Conservation (phyloP, 2,329 filamentous ascomycete species). For the Rutstroemia sp. region DNA sequence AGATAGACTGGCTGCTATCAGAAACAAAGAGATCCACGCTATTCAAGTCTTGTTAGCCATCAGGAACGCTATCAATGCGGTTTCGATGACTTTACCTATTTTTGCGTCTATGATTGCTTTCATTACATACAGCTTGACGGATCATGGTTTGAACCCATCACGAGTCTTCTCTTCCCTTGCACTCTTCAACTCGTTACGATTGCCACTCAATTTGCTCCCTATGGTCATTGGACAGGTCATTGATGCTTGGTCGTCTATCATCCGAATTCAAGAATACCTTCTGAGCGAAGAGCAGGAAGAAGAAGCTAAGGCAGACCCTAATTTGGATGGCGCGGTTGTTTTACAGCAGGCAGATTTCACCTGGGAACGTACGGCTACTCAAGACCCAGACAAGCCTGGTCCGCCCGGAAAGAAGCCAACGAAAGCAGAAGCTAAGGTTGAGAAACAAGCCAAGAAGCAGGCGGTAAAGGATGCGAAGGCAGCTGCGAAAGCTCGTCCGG, state of each 20-base stretch:
- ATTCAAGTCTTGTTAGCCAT: conserved; percentile 75
- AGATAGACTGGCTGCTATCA: conserved; percentile 64
- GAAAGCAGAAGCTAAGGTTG: conserved; percentile 33
- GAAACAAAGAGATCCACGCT: conserved; percentile 69
- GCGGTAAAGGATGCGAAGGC: conserved; percentile 33
- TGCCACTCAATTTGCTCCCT: conserved; percentile 84
- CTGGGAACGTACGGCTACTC: conserved; percentile 66
- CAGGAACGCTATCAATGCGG: conserved; percentile 53
- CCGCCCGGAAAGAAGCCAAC: conserved; percentile 49
- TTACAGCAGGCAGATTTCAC: conserved; percentile 72
- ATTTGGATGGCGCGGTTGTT: conserved; percentile 62
- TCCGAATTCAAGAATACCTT: conserved; percentile 82
- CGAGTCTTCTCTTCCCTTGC: conserved; percentile 88
- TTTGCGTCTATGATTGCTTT: conserved; percentile 95
- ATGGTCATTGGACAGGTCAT: conserved; percentile 83
- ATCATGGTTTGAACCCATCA: conserved; percentile 64
- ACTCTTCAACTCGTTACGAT: conserved; percentile 82
- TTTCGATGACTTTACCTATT: conserved; percentile 60
- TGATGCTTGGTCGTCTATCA: conserved; percentile 79
- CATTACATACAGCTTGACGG: conserved; percentile 66
- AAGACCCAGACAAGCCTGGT: conserved; percentile 38
- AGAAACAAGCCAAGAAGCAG: conserved; percentile 36
- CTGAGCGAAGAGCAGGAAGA: conserved; percentile 79
- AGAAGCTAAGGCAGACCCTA: conserved; percentile 47
- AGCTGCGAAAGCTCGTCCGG: conserved; percentile 22